A percentile compares a stretch with the other conserved stretches of the same genome.
phyloP scores from a whole-genome alignment of 2,329 filamentous ascomycete genomes.

The Trichoderma sp. region DNA sequence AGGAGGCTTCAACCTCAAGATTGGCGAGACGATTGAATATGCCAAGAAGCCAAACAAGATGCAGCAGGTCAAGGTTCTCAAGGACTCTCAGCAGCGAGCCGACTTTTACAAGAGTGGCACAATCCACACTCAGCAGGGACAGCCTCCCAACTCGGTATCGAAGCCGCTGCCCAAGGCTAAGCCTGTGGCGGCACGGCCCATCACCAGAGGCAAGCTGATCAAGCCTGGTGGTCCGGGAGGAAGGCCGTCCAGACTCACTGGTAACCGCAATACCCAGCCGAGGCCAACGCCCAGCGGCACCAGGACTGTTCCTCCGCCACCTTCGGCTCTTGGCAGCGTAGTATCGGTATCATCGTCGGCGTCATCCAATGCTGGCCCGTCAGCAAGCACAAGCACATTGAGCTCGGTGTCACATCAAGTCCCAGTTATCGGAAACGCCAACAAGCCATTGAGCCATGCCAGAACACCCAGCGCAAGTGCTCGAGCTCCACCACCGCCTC shows the following conservation, averaged over 20 bases:
- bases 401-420: slow-evolving; percentile 20
- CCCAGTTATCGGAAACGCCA: slow-evolving; percentile 24
- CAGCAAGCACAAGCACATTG: slow-evolving; percentile 8
- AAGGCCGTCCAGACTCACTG: slow-evolving; percentile 69
- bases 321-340: slow-evolving; percentile 31
- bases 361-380: slow-evolving; percentile 21
- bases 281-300: slow-evolving; percentile 38
- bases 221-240: slow-evolving; percentile 84
- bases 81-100: slow-evolving; percentile 73
- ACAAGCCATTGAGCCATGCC: slow-evolving; percentile 46
- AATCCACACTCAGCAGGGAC: slow-evolving; percentile 81
- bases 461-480: slow-evolving; percentile 52
- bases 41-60: slow-evolving; percentile 97
- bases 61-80: slow-evolving; percentile 82
- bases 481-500: slow-evolving; percentile 62
- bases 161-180: slow-evolving; percentile 84
- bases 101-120: slow-evolving; percentile 94
- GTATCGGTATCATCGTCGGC: slow-evolving; percentile 26
- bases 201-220: slow-evolving; percentile 90
- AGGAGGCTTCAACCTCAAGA: slow-evolving; percentile 76
- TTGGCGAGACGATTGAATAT: slow-evolving; percentile 85
- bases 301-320: slow-evolving; percentile 35
- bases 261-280: slow-evolving; percentile 45
- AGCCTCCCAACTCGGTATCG: slow-evolving; percentile 78
- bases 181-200: slow-evolving; percentile 81